phyloP scores from a whole-genome alignment of 768 basidiomycete genomes.

The Cystofilobasidium capitatum region DNA sequence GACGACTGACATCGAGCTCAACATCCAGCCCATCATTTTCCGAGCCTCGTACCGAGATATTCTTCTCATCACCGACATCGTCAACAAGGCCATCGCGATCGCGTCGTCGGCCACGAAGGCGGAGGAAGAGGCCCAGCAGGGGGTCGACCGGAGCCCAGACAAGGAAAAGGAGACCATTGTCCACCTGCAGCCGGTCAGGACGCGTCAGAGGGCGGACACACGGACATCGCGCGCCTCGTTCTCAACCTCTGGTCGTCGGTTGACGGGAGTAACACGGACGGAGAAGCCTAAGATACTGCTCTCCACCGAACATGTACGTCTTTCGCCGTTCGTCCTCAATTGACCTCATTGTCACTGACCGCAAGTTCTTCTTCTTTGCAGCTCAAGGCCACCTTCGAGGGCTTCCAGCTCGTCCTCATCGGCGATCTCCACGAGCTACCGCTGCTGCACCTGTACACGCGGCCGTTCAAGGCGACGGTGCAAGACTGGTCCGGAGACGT shows the following conservation, averaged over 20 bases:
- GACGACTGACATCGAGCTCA: conserved; percentile 73
- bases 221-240: conserved; percentile 14
- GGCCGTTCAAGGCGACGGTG: conserved; percentile 68
- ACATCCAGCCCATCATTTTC: conserved; percentile 72
- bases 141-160: conserved; percentile 11
- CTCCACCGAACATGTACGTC: conserved; percentile 69
- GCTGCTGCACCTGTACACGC: conserved; percentile 76
- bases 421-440: conserved; percentile 93
- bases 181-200: conserved; percentile 13
- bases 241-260: conserved; percentile 11
- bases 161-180: not conserved
- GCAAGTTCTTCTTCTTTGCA: conserved; percentile 35
- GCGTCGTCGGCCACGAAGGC: conserved; percentile 33
- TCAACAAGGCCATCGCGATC: conserved; percentile 76
- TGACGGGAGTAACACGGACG: not conserved
- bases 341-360: conserved; percentile 16
- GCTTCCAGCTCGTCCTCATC: conserved; percentile 84
- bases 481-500: conserved; percentile 95
- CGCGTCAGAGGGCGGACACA: conserved; percentile 29
- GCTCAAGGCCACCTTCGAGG: conserved; percentile 78
- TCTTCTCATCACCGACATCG: conserved; percentile 58
- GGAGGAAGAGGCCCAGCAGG: conserved; percentile 8
- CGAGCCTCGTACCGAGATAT: conserved; percentile 94
- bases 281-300: conserved; percentile 47
- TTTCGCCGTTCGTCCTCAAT: not conserved